Conservation (phyloP, 331 rosid genomes). For the Telfairia occidentalis region DNA sequence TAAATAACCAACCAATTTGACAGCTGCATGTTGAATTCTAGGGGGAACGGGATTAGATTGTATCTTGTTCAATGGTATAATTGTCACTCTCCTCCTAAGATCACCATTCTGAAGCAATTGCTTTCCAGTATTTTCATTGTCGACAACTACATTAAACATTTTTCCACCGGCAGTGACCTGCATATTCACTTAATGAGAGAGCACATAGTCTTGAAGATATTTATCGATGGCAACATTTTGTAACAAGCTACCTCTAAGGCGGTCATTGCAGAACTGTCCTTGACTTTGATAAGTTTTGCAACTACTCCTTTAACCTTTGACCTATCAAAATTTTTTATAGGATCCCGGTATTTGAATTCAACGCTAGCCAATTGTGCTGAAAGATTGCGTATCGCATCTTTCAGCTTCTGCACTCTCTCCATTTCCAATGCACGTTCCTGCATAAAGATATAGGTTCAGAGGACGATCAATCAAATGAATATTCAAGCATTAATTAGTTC, state of each 20-base stretch:
- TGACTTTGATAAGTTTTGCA: constrained; percentile 85
- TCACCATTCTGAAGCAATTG: constrained; percentile 79
- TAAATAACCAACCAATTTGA: constrained; percentile 47
- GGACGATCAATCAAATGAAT: constrained; percentile 12
- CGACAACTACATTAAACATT: constrained; percentile 87
- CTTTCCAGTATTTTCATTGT: constrained; percentile 81
- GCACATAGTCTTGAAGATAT: constrained; percentile 9
- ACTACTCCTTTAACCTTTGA: constrained; percentile 92
- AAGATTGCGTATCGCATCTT: constrained; percentile 68
- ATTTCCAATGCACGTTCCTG: constrained; percentile 68
- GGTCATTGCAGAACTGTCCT: constrained; percentile 67
- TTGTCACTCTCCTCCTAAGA: constrained; percentile 85
- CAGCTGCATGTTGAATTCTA: constrained; percentile 58
- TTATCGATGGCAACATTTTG: constrained; percentile 7
- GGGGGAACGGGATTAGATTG: constrained; percentile 41
- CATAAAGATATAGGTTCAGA: constrained; percentile 12
- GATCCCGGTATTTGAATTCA: constrained; percentile 70
- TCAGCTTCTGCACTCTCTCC: constrained; percentile 61
- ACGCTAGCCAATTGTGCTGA: constrained; percentile 68
- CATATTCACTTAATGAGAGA: constrained; percentile 16
- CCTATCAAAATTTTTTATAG: constrained; percentile 77
- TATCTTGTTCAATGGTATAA: constrained; percentile 91
- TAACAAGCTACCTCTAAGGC: constrained; percentile 76
- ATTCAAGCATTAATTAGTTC: constrained; percentile 8
- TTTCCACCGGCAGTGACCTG: constrained; percentile 97